These are phyloP conservation scores for Nakazawaea populi DNA, from an alignment of 805 yeast species.

Conservation along the genomic window DNA sequence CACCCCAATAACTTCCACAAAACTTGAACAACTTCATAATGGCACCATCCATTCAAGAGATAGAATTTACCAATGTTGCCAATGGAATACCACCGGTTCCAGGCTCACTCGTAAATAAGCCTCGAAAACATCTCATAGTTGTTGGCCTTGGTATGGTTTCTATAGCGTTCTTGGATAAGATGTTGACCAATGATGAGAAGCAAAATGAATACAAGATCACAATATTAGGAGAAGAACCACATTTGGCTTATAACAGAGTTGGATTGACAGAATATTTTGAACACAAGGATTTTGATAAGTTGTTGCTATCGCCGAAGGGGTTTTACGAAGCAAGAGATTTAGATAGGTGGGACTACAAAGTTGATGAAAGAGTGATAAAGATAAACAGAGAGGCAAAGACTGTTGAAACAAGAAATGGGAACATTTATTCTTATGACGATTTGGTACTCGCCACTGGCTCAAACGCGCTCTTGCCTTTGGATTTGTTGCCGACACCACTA, in stretches of 20 bases:
- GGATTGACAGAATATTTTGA: constrained; percentile 27
- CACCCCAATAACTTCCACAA: neutral
- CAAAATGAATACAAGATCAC: constrained; percentile 21
- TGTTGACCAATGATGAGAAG: constrained; percentile 25
- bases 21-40: neutral
- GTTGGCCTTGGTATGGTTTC: constrained; percentile 33
- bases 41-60: neutral
- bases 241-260: constrained; percentile 30
- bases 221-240: constrained; percentile 30
- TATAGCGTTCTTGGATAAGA: constrained; percentile 27
- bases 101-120: constrained; percentile 1
- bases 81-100: constrained; percentile 20
- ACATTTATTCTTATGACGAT: constrained; percentile 18
- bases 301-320: constrained; percentile 20
- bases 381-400: constrained; percentile 14
- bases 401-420: constrained; percentile 15
- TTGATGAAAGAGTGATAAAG: constrained; percentile 17
- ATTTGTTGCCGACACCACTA: constrained; percentile 16
- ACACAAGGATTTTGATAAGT: constrained; percentile 20
- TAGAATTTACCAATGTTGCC: neutral
- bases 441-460: constrained; percentile 29
- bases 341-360: constrained; percentile 20
- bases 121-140: constrained; percentile 21
- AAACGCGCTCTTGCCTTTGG: constrained; percentile 23
- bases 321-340: constrained; percentile 19